A percentile compares a stretch with the other conserved stretches of the same genome.
phyloP scores from a whole-genome alignment of 495 filamentous ascomycete species.

The Trichoderma virens region DNA sequence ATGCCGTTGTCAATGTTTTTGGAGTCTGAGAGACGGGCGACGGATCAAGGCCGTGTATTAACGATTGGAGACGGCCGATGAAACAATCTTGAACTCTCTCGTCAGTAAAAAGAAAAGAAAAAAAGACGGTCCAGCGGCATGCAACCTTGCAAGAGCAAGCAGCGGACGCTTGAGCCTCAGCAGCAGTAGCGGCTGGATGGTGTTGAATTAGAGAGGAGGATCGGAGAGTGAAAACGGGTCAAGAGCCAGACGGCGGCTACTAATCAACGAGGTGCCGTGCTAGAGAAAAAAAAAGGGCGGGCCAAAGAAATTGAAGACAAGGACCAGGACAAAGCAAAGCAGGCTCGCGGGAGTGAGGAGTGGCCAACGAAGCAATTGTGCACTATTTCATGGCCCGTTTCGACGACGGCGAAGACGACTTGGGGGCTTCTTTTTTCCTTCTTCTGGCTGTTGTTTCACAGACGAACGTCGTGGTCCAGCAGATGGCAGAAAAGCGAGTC shows the following conservation, averaged over 20 bases:
- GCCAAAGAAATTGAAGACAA: not conserved
- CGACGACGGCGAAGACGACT: not conserved
- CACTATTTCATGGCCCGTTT: constrained; percentile 1
- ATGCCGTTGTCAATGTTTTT: not conserved
- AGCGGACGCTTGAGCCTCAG: not conserved
- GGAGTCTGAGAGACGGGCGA: too few species aligned
- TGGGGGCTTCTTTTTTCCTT: not conserved
- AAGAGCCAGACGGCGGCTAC: not conserved
- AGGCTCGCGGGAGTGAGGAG: not conserved
- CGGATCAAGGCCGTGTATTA: too few species aligned
- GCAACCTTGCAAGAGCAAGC: not conserved
- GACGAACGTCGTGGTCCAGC: not conserved
- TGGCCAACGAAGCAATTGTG: not conserved
- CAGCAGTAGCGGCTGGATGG: not conserved
- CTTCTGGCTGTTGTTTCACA: constrained; percentile 1
- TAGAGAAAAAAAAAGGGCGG: not conserved
- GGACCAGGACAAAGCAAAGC: not conserved
- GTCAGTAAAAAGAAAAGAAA: too few species aligned
- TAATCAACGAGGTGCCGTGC: not conserved
- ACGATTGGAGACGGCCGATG: too few species aligned
- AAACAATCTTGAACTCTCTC: too few species aligned
- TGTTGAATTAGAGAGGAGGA: not conserved
- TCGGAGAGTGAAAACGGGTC: not conserved
- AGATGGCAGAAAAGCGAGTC: not conserved
- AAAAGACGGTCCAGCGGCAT: not conserved